Evolutionary conservation across 75 land plant species (phyloP), one percentile per base, ranked within the genome.

Genomic region (Azolla pinnata): DNA sequence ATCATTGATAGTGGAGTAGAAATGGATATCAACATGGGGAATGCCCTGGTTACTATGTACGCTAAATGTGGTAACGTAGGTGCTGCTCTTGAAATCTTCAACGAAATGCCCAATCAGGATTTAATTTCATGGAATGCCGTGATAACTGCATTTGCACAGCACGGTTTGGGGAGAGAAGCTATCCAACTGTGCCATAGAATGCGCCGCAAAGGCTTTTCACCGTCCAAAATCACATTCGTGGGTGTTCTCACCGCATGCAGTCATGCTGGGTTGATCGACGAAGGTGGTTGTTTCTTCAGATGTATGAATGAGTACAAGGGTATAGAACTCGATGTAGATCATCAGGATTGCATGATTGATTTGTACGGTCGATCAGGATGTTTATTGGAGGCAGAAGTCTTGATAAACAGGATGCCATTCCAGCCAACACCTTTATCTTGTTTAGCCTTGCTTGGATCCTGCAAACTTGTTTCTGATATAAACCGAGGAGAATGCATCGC

Each of bases 401-500:
- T 75, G 1, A 51, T 73, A 2, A 29, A 25, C 31, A 45, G 28
- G 3, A 48, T 73, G 61, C 70, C 69, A 12, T 18, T 62, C 8
- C 27, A 56, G 30, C 66, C 61, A 12, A 61, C 57, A 47, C 65
- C 40, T 8, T 32, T 30, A 17, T 33, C 62, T 18, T 73, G 68
- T 65, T 68, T 68, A 9, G 57, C 68, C 17, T 48, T 73, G 49
- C 69, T 73, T 18, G 66, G 76, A 21, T 38, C 61, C 0, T 73
- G 70, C 18, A 31, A 60, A 17, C 31, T 65, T 29, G 8, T 51
- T 35, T 18, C 54, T 47, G 32, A 51, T 35, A 19, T 47, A 3
- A 28, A 33, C 12, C 46, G 59, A 24, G 75, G 64, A 23, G 56
- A 19, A 29, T 64, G 12, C 34, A 67, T 67, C 46, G 75, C 65